Evolutionary conservation across 371 early-diverging fungal species (phyloP), one percentile per base, ranked within the genome.

Genomic region (Mucor lusitanicus): DNA sequence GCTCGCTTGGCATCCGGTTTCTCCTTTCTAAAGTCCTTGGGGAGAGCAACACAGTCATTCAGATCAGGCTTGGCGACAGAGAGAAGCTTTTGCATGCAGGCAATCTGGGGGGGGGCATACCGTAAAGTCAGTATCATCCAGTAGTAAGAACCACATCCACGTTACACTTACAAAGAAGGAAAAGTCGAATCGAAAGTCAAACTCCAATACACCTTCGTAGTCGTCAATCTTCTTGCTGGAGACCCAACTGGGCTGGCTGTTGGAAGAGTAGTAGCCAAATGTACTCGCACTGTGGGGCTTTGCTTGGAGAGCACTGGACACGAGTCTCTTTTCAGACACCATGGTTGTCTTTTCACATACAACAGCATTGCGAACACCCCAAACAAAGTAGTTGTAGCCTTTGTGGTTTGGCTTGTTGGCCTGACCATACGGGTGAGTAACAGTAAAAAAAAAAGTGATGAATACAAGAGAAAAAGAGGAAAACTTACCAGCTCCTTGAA

Each of bases 11-110:
- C 69, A 6, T 78, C 73, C 9, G 75, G 77, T 23, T 77, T 71
- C 0, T 65, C 53, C 19, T 74, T 64, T n/a, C 70, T 68, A 40
- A 72, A 85, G 17, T 73, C 71, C 48, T 75, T 76, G 3, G 83
- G 83, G 11, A 82, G 63, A 2, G 63, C 64, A 1, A 78, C 60
- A 25, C 40, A 28, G 5, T 68, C 30, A 37, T 76, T 70, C 57
- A 77, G 55, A 46, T 81, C 39, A 17, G 58, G 60, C 11, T 65
- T 35, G 15, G 13, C n/a, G 12, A 30, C 13, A n/a, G 23, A 12
- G 3, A 64, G 21, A 1, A 64, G 0, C 9, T 37, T 64, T 35
- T 56, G 25, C 44, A 69, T 64, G 42, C 57, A 68, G 13, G 37
- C 27, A 17, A 75, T 39, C 75, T 75, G 65, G 25, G 13, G 30